Conservation (phyloP, 2,329 filamentous ascomycete species). For the Penicillium janthinellum region DNA sequence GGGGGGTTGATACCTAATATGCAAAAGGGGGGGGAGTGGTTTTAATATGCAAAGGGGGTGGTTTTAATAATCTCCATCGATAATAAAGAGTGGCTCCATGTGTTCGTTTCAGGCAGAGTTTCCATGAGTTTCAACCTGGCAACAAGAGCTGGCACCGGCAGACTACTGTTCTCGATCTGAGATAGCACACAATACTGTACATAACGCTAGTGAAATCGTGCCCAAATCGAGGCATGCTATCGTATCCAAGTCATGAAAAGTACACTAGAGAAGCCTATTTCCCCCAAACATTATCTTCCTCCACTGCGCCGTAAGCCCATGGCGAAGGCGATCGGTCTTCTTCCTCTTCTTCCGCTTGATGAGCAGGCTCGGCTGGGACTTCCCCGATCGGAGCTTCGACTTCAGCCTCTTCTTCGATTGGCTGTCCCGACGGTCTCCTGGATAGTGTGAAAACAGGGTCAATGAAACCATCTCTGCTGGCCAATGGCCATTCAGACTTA, state of each 20-base stretch:
- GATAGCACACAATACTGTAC: not conserved
- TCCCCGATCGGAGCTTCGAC: conserved; percentile 12
- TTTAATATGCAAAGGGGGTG: too few relatives aligned
- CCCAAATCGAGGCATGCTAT: not conserved
- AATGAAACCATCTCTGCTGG: conserved; percentile 12
- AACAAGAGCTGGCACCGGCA: not conserved
- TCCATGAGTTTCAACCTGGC: not conserved
- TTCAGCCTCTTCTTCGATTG: conserved; percentile 30
- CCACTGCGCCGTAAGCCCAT: conserved; percentile 35
- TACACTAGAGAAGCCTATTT: conserved; percentile 22
- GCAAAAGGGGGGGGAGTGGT: too few relatives aligned
- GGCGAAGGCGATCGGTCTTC: conserved; percentile 17
- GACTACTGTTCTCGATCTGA: not conserved
- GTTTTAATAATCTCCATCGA: too few relatives aligned
- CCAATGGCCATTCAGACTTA: conserved; percentile 24
- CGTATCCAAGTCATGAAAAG: not conserved
- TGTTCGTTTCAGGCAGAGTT: conserved; percentile 8
- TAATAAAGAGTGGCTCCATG: not conserved
- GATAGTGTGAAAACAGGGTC: conserved; percentile 19
- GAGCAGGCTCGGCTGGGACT: conserved; percentile 9
- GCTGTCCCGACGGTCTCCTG: conserved; percentile 36
- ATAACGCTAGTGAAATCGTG: not conserved
- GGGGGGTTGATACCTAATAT: too few relatives aligned
- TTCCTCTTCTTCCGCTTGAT: conserved; percentile 13
- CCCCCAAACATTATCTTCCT: conserved; percentile 42